phyloP scores from a whole-genome alignment of 176 grass and related monocot species.

The Carex scoparia region DNA sequence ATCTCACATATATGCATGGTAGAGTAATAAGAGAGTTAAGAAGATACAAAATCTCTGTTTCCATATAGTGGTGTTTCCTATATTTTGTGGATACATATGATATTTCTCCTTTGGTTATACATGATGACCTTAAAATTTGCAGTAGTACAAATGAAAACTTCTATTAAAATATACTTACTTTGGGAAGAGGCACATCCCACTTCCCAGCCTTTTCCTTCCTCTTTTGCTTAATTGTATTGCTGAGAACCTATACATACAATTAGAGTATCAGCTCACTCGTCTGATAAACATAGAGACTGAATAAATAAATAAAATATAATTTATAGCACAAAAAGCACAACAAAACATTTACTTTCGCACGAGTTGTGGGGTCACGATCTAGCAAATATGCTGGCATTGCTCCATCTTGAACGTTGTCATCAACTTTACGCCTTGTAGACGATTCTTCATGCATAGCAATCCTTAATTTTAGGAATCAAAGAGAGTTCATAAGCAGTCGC shows the following conservation, averaged over 20 bases:
- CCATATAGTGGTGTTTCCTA: background rate
- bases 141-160: background rate
- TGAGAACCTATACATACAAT: conserved; percentile 47
- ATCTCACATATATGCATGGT: background rate
- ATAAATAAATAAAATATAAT: background rate
- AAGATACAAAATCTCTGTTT: background rate
- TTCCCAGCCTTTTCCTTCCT: conserved; percentile 85
- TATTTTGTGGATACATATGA: background rate
- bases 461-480: conserved; percentile 20
- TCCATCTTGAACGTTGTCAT: conserved; percentile 68
- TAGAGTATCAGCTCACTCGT: background rate
- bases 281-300: background rate
- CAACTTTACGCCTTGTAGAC: conserved; percentile 60
- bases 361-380: conserved; percentile 68
- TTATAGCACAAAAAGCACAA: background rate
- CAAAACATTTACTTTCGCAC: conserved; percentile 53
- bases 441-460: conserved; percentile 93
- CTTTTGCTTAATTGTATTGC: conserved; percentile 95
- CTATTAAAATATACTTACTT: conserved; percentile 33
- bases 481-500: background rate
- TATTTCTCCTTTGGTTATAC: background rate
- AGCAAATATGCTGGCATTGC: conserved; percentile 75
- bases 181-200: conserved; percentile 90
- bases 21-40: background rate
- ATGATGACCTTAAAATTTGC: conserved; percentile 8